Base-by-base conservation (phyloP, 306 rosid species). In the Elaeagnus macrophylla region DNA sequence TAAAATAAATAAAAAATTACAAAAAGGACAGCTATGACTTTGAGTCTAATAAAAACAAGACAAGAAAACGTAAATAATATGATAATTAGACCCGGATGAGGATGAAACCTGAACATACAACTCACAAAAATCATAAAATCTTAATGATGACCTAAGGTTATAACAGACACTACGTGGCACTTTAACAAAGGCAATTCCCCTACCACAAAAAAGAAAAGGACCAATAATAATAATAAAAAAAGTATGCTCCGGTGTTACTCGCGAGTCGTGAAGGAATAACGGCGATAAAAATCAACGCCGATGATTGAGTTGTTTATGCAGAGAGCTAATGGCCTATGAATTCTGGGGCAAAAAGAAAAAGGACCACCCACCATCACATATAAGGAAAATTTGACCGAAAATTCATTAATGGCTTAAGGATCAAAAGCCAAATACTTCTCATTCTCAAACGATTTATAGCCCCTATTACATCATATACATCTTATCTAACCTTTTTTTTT, bases 331-430 rank as follows among this genome's bases (percentile, higher is more conserved):
- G 32, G 32, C 32, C 11, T 16, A 18, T 32, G 56, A 37, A 13
- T 6, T 9, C 8, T 5, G 15, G 17, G 32, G 5, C 15, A 39
- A 10, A 35, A 14, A 7, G 10, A 16, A 9, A 15, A 1, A 5
- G 38, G 19, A 42, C 2, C 48, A 59, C 75, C 57, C 70, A 59
- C 75, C 75, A 57, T 12, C 44, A 37, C 57, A 53, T 1, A 51
- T 39, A 57, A 51, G 47, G 12, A 41, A 70, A 38, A 17, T 49
- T 43, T 66, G 70, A 70, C 61, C 35, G 70, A 58, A 63, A 47
- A 58, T 52, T 71, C 75, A 71, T 71, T 64, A 71, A 59, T 71
- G 66, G 71, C 71, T 70, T 25, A 53, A 56, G 62, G 62, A 59
- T 71, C 40, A 58, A 64, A 60, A 58, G 57, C 42, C 61, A 64